Base-by-base conservation (phyloP, 163 green algal genomes). In the Scenedesmus sp. region DNA sequence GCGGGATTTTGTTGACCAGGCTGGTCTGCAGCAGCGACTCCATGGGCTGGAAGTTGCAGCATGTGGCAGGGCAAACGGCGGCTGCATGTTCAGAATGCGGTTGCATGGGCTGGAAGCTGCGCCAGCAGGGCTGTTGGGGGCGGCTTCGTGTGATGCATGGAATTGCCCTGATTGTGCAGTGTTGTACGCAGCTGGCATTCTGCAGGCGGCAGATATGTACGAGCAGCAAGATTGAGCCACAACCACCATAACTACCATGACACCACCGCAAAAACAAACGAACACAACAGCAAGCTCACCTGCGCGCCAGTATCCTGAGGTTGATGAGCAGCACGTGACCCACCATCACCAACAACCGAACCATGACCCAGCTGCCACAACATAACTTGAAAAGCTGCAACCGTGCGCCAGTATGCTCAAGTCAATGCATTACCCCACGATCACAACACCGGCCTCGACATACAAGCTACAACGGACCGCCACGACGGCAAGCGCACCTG, bases 221-320 rank as follows among this genome's bases (percentile, higher is more conserved):
- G 34, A 46, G 34, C 34, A 46, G 34, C 34, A 46, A 46, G 34
- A 84, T 15, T 46, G 34, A 46, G 34, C 34, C 34, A 46, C 59
- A 64, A 64, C 59, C 74, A 86, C 20, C 6, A 34, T 20, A 79
- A 13, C 12, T 73, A 15, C 62, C 62, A 23, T 13, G 12, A 46
- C 34, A 46, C 34, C 34, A 46, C 34, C 34, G 34, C 34, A 46
- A 64, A 8, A 64, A 64, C 16, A 13, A 10, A 23, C 34, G 34
- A 46, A 46, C 34, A 46, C 34, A 46, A 46, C n/a, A 8, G 73
- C 73, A 57, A 34, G 6, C 64, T 8, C 26, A 90, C 90, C 90
- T 93, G 60, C 90, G 64, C 2, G 62, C 13, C 16, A 93, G 84
- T 52, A 93, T 93, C 57, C 64, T 74, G 55, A 93, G 84, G 74